Percentiles rank a stretch among this genome's conserved stretches.
These are phyloP conservation scores for Arabis hirsuta DNA, from an alignment of 345 rosid species.

Conservation along the genomic window DNA sequence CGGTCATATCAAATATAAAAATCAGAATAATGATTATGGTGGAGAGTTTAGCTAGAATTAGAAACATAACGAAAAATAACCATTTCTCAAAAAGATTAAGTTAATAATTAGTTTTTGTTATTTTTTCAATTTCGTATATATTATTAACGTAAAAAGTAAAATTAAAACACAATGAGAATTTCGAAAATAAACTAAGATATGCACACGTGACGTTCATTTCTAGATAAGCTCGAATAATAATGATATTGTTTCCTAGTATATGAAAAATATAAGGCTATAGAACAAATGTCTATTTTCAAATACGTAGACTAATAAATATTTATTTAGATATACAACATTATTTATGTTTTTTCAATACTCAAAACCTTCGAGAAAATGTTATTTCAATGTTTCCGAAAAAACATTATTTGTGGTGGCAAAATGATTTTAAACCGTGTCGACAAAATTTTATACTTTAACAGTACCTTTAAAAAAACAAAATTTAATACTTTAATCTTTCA, in stretches of 20 bases:
- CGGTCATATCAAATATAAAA: not conserved
- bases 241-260: slow-evolving; percentile 26
- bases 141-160: not conserved
- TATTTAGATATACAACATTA: not conserved
- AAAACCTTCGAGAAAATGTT: not conserved
- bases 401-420: not conserved
- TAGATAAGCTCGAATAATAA: slow-evolving; percentile 16
- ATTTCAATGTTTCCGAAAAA: not conserved
- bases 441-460: not conserved
- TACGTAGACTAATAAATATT: not conserved
- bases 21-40: not conserved
- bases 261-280: not conserved
- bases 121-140: too few relatives aligned
- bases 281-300: not conserved
- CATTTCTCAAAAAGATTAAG: too few relatives aligned
- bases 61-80: not conserved
- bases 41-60: not conserved
- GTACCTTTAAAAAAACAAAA: too few relatives aligned
- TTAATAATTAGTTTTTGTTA: too few relatives aligned
- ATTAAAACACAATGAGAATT: not conserved
- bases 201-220: not conserved
- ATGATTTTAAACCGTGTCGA: not conserved
- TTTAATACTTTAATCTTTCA: too few relatives aligned
- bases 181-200: not conserved
- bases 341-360: not conserved